phyloP scores from a whole-genome alignment of 1,284 basidiomycete species.

The Apiotrichum montevideense region DNA sequence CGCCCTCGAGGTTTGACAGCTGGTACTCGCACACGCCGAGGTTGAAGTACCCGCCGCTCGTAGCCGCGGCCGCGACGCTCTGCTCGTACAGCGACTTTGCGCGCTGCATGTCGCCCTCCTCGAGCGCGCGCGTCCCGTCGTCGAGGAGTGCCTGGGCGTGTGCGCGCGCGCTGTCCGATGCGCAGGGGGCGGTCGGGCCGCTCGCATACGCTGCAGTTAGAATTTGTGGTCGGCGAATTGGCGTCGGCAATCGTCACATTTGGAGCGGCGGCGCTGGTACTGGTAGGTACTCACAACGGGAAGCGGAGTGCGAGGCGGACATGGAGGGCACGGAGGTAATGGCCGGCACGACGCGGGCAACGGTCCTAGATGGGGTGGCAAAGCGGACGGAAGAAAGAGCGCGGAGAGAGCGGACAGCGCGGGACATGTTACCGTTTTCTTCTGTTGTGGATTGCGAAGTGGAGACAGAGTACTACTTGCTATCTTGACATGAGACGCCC shows the following conservation, averaged over 20 bases:
- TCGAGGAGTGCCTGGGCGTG: conserved; percentile 79
- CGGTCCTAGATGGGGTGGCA: not conserved
- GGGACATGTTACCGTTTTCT: not conserved
- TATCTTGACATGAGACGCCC: no score
- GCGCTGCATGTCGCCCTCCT: conserved; percentile 77
- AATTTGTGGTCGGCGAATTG: not conserved
- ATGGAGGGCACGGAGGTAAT: not conserved
- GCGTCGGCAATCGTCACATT: not conserved
- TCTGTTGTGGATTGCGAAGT: not conserved
- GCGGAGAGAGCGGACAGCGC: not conserved
- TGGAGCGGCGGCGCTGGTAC: not conserved
- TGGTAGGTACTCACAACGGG: conserved; percentile 1
- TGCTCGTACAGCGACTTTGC: conserved; percentile 74
- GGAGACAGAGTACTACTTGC: no score
- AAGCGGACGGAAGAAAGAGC: not conserved
- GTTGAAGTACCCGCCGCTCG: conserved; percentile 51
- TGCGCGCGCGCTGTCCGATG: conserved; percentile 73
- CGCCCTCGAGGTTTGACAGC: conserved; percentile 63
- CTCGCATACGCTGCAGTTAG: conserved; percentile 65
- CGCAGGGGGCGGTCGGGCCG: conserved; percentile 68
- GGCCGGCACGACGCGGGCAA: not conserved
- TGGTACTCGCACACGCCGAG: conserved; percentile 47
- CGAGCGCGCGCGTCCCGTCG: conserved; percentile 76
- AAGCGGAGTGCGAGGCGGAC: not conserved
- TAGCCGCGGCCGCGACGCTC: conserved; percentile 73